Evolutionary conservation across 2,329 filamentous ascomycete genomes (phyloP), one percentile per base, ranked within the genome.

Genomic region (Lachnellula arida): DNA sequence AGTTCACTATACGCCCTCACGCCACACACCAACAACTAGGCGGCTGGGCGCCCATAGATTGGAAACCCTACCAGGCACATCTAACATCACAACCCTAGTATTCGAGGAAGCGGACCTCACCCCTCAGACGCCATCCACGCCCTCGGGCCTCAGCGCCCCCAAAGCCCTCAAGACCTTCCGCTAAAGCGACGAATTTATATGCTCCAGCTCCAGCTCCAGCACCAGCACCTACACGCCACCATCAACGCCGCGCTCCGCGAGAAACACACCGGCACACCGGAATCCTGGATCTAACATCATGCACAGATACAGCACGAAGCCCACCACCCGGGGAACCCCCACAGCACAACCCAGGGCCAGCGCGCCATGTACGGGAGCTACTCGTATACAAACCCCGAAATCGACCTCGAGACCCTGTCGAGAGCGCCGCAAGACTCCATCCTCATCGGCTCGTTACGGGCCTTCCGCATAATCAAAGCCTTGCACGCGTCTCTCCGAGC

Each of bases 401-500:
- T 17, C 11, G 42, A 44, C 19, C 42, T 19, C 11, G 42, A 44
- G 7, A n/a, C 4, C 19, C 9, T 25, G 5, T 15, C 44, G 6
- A 23, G 43, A 11, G 44, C 35, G 5, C 51, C 55, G 2, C 15
- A 57, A 12, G 37, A 55, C 17, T 32, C 25, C 4, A 43, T 57
- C 22, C 39, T 61, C 12, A 55, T 59, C 17, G 59, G 59, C 5
- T 59, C 56, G 6, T 44, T 61, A 19, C 46, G 22, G 6, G 59
- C 57, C 1, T 61, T 52, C 6, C 28, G 37, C 4, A 47, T 59
- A 40, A 32, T 57, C 4, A 49, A 61, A 28, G 23, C 42, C 1
- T 39, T 61, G 3, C 57, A 54, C 3, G 49, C 54, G 12, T 55
- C 49, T 17, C 23, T 59, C 2, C 19, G 49, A 7, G 25, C 5